Base-by-base conservation (phyloP, 1,284 basidiomycete species). In the Fistulina hepatica region DNA sequence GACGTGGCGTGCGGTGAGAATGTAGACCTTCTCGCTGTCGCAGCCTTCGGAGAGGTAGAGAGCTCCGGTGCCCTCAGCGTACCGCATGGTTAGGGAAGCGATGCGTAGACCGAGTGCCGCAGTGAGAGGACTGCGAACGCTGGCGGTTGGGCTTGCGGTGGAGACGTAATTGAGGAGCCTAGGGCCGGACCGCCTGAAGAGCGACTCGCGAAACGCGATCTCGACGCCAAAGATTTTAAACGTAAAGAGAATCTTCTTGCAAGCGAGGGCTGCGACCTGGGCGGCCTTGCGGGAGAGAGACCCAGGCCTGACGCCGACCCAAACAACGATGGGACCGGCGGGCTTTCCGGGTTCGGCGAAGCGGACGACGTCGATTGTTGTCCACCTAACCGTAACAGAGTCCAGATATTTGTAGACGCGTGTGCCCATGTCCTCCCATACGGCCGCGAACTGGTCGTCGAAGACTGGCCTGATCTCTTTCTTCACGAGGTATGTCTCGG, bases 41-140 rank as follows among this genome's bases (percentile, higher is more conserved):
- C 42, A 40, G 32, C 42, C 34, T 28, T 55, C 54, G 36, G 31
- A 24, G 43, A 64, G 33, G 47, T 54, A 63, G 39, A 64, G 46
- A 5, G 53, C 55, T 8, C 48, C 52, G 15, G 59, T 62, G 2
- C 60, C 62, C 39, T 56, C 50, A 23, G 36, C 11, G 34, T 42
- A 26, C 19, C 44, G 44, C 8, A 46, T 53, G 9, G 42, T 42
- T 34, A 47, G 21, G 36, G 45, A 15, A 51, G 48, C 48, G 44
- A 65, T 63, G 20, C 42, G 44, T 38, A 63, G 44, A 17, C 61
- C 52, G 31, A 64, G 54, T 7, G 53, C 33, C 26, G 57, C 41
- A 33, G 62, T 58, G 21, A 64, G 45, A 15, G 57, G 55, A 15
- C 48, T 37, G 38, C 49, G 49, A 31, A 58, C 45, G 26, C 54